phyloP scores from a whole-genome alignment of 2,329 filamentous ascomycete species.

The Cercospora sesami region DNA sequence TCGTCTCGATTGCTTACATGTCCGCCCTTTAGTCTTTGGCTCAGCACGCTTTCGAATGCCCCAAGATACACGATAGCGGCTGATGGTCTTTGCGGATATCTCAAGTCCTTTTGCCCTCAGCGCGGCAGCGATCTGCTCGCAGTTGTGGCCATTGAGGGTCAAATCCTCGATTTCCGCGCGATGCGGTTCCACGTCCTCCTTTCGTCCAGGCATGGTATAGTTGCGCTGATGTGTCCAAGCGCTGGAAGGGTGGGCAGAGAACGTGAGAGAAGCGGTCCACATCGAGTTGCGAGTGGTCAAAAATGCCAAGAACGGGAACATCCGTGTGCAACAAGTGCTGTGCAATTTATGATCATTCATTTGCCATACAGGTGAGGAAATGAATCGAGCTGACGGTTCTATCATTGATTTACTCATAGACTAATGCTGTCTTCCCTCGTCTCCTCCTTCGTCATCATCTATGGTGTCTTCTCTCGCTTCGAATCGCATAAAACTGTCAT shows the following conservation, averaged over 20 bases:
- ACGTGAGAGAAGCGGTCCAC: not conserved
- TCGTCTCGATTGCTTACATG: conserved; percentile 3
- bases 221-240: not conserved
- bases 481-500: conserved; percentile 71
- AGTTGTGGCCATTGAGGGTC: conserved; percentile 29
- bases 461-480: conserved; percentile 52
- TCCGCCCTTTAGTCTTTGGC: conserved; percentile 22
- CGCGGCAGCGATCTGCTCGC: conserved; percentile 29
- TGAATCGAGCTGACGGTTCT: not conserved
- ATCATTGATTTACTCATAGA: not conserved
- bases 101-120: conserved; percentile 26
- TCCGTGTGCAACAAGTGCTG: not conserved
- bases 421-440: not conserved
- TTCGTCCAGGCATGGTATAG: conserved; percentile 14
- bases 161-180: conserved; percentile 27
- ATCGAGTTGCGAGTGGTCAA: not conserved
- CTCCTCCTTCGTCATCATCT: conserved; percentile 19
- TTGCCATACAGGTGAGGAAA: not conserved
- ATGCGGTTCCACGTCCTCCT: conserved; percentile 22
- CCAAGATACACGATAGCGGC: conserved; percentile 29
- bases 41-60: conserved; percentile 29
- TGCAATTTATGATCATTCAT: not conserved
- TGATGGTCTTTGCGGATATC: conserved; percentile 29
- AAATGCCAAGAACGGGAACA: not conserved
- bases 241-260: conserved; percentile 4